These are phyloP conservation scores for Schizochytrium sp. DNA, from an alignment of 108 stramenopile species.

Conservation along the genomic window DNA sequence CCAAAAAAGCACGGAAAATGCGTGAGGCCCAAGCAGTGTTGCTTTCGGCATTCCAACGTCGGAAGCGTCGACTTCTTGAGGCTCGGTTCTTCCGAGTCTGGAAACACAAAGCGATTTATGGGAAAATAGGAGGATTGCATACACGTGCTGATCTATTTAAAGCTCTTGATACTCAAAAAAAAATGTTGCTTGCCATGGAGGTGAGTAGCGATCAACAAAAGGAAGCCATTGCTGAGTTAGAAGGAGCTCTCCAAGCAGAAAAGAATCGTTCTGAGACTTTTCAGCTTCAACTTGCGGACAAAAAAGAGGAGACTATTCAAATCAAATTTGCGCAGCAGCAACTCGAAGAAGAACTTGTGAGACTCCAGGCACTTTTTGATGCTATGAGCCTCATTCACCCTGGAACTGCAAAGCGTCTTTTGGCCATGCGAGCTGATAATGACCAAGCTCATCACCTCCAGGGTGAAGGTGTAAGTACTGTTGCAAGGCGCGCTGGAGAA, in stretches of 20 bases:
- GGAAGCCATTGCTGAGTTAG: conserved; percentile 23
- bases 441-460: background rate
- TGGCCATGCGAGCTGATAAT: background rate
- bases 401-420: conserved; percentile 28
- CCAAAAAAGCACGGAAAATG: background rate
- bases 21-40: conserved; percentile 2
- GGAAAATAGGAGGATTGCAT: conserved; percentile 43
- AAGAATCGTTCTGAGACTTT: background rate
- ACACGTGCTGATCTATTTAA: conserved; percentile 49
- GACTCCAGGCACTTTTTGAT: conserved; percentile 16
- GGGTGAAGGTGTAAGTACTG: background rate
- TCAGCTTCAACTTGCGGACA: background rate
- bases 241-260: background rate
- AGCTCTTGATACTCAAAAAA: conserved; percentile 39
- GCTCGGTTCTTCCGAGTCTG: conserved; percentile 35
- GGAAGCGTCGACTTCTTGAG: conserved; percentile 18
- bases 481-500: conserved; percentile 28
- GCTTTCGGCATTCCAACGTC: conserved; percentile 7
- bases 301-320: background rate
- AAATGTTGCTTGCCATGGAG: conserved; percentile 57
- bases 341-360: conserved; percentile 10
- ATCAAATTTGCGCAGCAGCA: conserved; percentile 53
- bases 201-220: conserved; percentile 43
- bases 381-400: conserved; percentile 56
- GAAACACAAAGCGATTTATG: conserved; percentile 48